Percentiles rank a stretch among this genome's conserved stretches.
These are phyloP conservation scores for Pseudonectria buxi DNA, from an alignment of 2,329 filamentous ascomycete species.

Conservation along the genomic window DNA sequence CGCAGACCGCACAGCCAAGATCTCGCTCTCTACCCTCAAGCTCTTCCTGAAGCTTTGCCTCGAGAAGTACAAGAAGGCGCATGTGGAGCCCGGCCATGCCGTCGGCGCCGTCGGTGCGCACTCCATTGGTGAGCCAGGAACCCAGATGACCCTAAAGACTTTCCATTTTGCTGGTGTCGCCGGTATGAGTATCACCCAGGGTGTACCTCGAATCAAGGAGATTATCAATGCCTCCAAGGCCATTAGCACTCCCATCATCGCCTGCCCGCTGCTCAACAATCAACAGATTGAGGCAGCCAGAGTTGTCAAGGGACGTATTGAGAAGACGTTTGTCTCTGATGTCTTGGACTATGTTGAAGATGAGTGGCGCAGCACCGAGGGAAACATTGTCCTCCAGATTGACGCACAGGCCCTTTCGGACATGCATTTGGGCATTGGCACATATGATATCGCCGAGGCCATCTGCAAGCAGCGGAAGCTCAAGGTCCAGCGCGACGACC, in stretches of 20 bases:
- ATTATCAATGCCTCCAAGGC: conserved; percentile 96
- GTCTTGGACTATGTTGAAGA: conserved; percentile 77
- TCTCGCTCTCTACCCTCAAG: conserved; percentile 66
- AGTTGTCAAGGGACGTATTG: conserved; percentile 86
- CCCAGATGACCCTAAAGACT: conserved; percentile 98
- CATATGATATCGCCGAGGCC: conserved; percentile 65
- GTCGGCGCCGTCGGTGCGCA: conserved; percentile 95
- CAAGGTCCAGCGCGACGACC: conserved; percentile 61
- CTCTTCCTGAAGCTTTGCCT: conserved; percentile 77
- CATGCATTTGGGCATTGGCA: conserved; percentile 72
- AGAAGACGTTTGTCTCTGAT: conserved; percentile 88
- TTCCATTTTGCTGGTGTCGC: conserved; percentile 99
- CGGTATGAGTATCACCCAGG: conserved; percentile 98
- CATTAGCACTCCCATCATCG: conserved; percentile 92
- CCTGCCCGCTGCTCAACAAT: conserved; percentile 74
- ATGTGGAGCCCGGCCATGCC: conserved; percentile 89
- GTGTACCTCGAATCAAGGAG: conserved; percentile 99
- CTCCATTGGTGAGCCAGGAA: conserved; percentile 96
- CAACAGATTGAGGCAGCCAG: conserved; percentile 71
- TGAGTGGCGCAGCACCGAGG: conserved; percentile 71
- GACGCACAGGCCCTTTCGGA: conserved; percentile 72
- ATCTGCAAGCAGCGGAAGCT: conserved; percentile 80
- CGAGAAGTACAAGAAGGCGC: conserved; percentile 83
- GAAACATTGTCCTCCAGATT: conserved; percentile 74
- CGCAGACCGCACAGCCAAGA: conserved; percentile 71